Base-by-base conservation (phyloP, 129 eudicot genomes). In the Dittrichia graveolens region DNA sequence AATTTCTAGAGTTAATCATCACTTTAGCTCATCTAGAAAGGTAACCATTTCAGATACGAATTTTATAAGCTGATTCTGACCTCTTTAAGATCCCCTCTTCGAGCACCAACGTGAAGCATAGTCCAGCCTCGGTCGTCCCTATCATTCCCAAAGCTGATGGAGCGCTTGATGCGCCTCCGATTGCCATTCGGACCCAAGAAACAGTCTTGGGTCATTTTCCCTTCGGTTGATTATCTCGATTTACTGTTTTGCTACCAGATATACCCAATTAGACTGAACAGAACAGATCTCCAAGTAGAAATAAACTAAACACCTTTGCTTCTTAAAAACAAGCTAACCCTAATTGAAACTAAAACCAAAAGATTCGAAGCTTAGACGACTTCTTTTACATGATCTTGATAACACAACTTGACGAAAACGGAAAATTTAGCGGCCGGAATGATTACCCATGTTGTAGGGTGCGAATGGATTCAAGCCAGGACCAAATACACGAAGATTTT, bases 101-200 rank as follows among this genome's bases (percentile, higher is more conserved):
- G 72, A 43, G 98, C 95, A 65, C 86, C 85, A 43, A 92, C 81
- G 66, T 92, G 98, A 61, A 92, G 96, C 76, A 42, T 61, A 34
- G 98, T 92, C 98, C 98, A 92, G 45, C 96, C 98, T 67, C 98
- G 84, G 74, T 89, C 82, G 16, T 78, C 82, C 53, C 81, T 77
- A 49, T 69, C 81, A 53, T 61, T 69, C 61, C 55, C 71, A 6
- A 18, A 16, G 40, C 78, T 72, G 12, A 42, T 38, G 5, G 78
- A 61, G 6, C 78, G 61, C 53, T 65, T 44, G 7, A 63, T 15
- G 41, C 78, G 77, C 73, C 55, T 69, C 5, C 76, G 73, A 19
- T 31, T 49, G 3, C 65, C 46, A 44, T 55, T 37, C 47, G 71
- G 49, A 50, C 75, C 55, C 64, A 69, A 9, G 0, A 69, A n/a